phyloP scores from a whole-genome alignment of 1,284 basidiomycete genomes.

The Acaromyces ingoldii region DNA sequence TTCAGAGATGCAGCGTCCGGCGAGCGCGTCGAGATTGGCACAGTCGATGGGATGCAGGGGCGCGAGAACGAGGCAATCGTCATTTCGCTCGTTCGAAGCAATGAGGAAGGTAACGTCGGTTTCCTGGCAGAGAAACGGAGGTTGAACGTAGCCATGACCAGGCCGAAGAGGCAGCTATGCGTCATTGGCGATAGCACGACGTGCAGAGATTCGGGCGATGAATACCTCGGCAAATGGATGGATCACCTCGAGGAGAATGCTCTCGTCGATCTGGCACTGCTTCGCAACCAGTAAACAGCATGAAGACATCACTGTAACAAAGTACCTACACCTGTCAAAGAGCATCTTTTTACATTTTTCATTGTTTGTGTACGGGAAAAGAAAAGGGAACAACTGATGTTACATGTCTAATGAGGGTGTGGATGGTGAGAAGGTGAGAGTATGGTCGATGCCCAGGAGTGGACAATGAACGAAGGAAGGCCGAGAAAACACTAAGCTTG shows the following conservation, averaged over 20 bases:
- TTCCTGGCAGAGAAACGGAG: constrained; percentile 43
- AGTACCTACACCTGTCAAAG: background rate
- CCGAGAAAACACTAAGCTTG: background rate
- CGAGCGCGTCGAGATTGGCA: constrained; percentile 29
- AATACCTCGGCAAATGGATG: constrained; percentile 64
- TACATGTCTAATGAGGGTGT: background rate
- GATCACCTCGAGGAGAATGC: constrained; percentile 81
- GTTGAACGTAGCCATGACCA: constrained; percentile 48
- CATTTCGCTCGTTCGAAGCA: constrained; percentile 39
- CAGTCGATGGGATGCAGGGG: constrained; percentile 47
- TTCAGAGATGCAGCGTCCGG: background rate
- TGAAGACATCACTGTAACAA: background rate
- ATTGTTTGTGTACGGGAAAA: background rate
- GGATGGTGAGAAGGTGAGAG: background rate
- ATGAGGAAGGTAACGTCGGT: constrained; percentile 33
- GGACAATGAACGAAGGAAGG: background rate
- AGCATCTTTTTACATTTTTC: background rate
- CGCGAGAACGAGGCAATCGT: constrained; percentile 47
- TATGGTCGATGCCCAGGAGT: too few species aligned
- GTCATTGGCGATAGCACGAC: constrained; percentile 45
- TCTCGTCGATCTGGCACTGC: constrained; percentile 59
- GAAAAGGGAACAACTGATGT: background rate
- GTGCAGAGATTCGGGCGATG: constrained; percentile 15
- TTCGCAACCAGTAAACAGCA: background rate
- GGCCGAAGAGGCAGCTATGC: constrained; percentile 43